phyloP scores from a whole-genome alignment of 768 basidiomycete species.

The Arthromyces matolae region DNA sequence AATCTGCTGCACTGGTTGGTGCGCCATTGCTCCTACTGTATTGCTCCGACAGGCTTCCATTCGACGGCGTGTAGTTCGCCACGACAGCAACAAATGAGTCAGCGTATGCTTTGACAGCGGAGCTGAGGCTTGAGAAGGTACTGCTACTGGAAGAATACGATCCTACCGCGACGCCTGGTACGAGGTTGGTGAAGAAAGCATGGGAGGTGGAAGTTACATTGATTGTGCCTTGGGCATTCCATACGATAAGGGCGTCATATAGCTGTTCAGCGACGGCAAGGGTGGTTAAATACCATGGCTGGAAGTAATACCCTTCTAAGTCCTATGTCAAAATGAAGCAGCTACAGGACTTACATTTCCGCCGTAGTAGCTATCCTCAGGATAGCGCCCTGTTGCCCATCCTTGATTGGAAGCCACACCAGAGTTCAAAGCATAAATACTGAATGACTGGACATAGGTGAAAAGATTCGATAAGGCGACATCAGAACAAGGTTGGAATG shows the following conservation, averaged over 20 bases:
- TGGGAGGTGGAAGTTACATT: conserved; percentile 58
- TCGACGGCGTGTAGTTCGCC: conserved; percentile 59
- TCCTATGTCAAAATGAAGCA: conserved; percentile 13
- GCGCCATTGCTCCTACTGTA: conserved; percentile 46
- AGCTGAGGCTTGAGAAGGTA: conserved; percentile 46
- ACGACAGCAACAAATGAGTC: conserved; percentile 60
- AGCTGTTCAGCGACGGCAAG: conserved; percentile 73
- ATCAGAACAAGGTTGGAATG: conserved; percentile 82
- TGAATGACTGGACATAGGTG: conserved; percentile 67
- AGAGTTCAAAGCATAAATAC: conserved; percentile 63
- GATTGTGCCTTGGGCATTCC: conserved; percentile 49
- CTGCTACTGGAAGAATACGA: conserved; percentile 46
- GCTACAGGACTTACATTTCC: conserved; percentile 55
- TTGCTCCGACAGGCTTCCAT: conserved; percentile 63
- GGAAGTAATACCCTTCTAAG: neutral
- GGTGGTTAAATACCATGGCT: conserved; percentile 80
- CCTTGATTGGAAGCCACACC: conserved; percentile 51
- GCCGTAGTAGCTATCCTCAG: conserved; percentile 67
- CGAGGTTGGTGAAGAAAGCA: conserved; percentile 65
- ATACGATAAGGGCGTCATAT: conserved; percentile 66
- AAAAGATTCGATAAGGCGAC: conserved; percentile 64
- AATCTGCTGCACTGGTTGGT: conserved; percentile 56
- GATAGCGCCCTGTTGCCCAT: conserved; percentile 74
- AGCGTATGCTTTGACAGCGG: conserved; percentile 51
- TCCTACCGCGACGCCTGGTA: conserved; percentile 43